Evolutionary conservation across 345 rosid genomes (phyloP), one percentile per base, ranked within the genome.

Genomic region (Ceriops tagal): DNA sequence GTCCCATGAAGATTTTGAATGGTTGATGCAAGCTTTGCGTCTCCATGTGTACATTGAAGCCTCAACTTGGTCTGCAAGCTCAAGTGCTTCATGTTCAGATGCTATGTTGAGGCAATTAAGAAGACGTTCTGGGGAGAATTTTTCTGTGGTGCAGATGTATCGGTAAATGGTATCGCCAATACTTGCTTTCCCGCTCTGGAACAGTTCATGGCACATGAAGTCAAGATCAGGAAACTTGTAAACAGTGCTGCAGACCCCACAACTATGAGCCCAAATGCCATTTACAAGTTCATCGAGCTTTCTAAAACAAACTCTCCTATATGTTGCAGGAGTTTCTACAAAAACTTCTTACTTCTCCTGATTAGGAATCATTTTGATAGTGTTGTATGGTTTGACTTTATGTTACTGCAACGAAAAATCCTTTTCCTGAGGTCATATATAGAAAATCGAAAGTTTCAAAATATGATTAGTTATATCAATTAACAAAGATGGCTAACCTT

Each of bases 21-120:
- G 79, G 72, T 70, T 69, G 55, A 86, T 46, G 69, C 96, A 89
- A 3, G 91, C 89, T 81, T 96, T 96, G 13, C 92, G 91, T 61
- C 93, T 85, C 99, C 99, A 95, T 7, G 93, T 95, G 68, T 88
- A 90, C 85, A 92, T 81, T 0, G 99, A 90, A 68, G 96, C 93
- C 69, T 95, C 99, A 0, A 89, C 84, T 43, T 74, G 79, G 74
- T 92, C 93, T 1, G 93, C 98, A 1, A 89, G 87, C 86, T 89
- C 93, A n/a, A 95, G 84, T 0, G 98, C 98, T 75, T 90, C 96
- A 16, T 87, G 98, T 75, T 95, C 99, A 0, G 99, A 89, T 76
- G 85, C 71, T 62, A 92, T 73, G 61, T 80, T 86, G 34, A 95
- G 82, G 74, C 80, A 75, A 67, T 86, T 84, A 0, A 95, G 96